Base-by-base conservation (phyloP, 148 eudicot genomes). In the Mesembryanthemum crystallinum region DNA sequence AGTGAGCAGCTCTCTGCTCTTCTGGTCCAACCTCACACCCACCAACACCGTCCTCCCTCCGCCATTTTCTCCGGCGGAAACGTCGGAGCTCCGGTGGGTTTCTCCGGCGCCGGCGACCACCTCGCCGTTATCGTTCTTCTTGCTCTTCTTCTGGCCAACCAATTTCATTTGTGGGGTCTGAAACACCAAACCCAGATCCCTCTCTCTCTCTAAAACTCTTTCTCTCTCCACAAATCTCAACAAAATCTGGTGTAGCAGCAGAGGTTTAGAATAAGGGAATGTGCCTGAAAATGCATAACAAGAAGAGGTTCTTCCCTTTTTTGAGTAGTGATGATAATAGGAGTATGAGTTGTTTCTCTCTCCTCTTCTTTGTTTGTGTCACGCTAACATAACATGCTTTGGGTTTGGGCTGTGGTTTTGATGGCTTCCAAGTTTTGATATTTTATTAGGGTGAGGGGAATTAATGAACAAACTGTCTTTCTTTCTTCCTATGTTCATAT, bases 1-100 rank as follows among this genome's bases (percentile, higher is more conserved):
- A 13, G 86, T 87, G 12, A 87, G 79, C 13, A 87, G 75, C 54
- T 81, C 86, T 43, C 82, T 81, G 43, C 90, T 87, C 70, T 83
- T 78, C 72, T 70, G 79, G 81, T 87, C 86, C 30, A 87, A 35
- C 21, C 79, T 83, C 21, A 85, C 84, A 8, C 83, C 90, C 0
- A 85, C 88, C 17, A 85, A 52, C 73, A 87, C 82, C 74, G 77
- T 72, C 67, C 74, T 76, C 33, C 81, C 76, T 3, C 66, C 74
- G 45, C 49, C 42, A 65, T 27, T 45, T 33, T 58, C 69, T 0
- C 74, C 76, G 77, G 58, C 5, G 15, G 54, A 9, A 25, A 5
- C 32, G 55, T 0, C 61, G 27, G n/a, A 21, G 25, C 27, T 57
- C 61, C 61, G 61, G 61, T 23, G 13, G 20, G 67, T 32, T 15